These are phyloP conservation scores for Crithidia bombi DNA, from an alignment of 208 protist genomes.

Conservation along the genomic window DNA sequence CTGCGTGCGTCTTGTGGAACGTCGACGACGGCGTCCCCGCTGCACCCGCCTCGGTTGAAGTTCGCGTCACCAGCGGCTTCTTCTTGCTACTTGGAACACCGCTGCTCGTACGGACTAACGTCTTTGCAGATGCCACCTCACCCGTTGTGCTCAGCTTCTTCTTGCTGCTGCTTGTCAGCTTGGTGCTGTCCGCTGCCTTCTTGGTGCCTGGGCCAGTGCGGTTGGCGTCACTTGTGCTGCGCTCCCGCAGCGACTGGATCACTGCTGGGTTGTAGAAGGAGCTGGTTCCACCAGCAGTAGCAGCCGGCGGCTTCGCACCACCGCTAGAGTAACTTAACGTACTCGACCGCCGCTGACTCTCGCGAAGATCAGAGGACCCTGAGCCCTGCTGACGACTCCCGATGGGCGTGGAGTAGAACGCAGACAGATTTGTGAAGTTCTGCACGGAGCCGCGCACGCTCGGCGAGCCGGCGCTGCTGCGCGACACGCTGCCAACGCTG, in stretches of 20 bases:
- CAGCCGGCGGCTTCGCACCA: constrained; percentile 1
- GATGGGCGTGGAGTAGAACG: background rate
- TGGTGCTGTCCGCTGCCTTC: background rate
- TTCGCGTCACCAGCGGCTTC: too few relatives aligned
- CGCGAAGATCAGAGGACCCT: constrained; percentile 7
- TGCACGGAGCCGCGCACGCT: constrained; percentile 16
- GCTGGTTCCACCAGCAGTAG: background rate
- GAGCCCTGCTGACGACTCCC: background rate
- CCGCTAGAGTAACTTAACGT: background rate
- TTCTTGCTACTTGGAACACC: constrained; percentile 7
- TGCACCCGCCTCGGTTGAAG: too few relatives aligned
- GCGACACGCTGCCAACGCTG: constrained; percentile 20
- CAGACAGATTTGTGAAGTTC: constrained; percentile 12
- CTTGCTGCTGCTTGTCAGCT: background rate
- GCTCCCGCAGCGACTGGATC: constrained; percentile 46
- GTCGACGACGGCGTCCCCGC: background rate
- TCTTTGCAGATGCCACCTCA: background rate
- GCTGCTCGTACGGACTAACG: background rate
- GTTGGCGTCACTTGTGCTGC: constrained; percentile 52
- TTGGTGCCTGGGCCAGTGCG: background rate
- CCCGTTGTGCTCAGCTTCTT: constrained; percentile 5
- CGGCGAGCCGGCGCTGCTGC: constrained; percentile 12
- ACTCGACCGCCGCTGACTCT: constrained; percentile 7
- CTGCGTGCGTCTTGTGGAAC: background rate
- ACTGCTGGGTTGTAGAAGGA: constrained; percentile 53